Percentiles rank a stretch among this genome's conserved stretches.
phyloP scores from a whole-genome alignment of 1,139 yeast genomes.

The Lodderomyces pseudojiufengensis region DNA sequence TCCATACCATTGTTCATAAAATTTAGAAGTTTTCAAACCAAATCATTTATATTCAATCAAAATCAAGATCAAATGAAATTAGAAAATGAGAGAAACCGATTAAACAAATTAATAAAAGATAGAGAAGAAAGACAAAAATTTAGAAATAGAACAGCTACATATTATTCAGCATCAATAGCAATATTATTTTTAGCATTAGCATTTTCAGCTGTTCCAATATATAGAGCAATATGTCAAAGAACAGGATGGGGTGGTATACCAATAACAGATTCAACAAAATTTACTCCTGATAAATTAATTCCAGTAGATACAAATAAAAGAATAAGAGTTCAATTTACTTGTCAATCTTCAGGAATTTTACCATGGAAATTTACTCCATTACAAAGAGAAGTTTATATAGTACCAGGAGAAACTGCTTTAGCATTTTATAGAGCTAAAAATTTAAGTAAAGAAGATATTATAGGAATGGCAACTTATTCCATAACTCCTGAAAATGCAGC shows the following conservation, averaged over 20 bases:
- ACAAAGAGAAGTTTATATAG: slow-evolving; percentile 86
- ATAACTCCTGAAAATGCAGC: slow-evolving; percentile 97
- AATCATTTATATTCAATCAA: slow-evolving; percentile 1
- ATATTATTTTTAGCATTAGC: slow-evolving; percentile 74
- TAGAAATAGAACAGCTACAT: slow-evolving; percentile 52
- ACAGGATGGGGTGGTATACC: slow-evolving; percentile 98
- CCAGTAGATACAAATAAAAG: slow-evolving; percentile 87
- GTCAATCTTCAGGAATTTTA: slow-evolving; percentile 84
- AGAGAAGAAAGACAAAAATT: slow-evolving; percentile 30
- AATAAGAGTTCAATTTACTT: slow-evolving; percentile 79
- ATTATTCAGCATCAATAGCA: slow-evolving; percentile 70
- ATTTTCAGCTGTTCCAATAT: slow-evolving; percentile 90
- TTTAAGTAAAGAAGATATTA: slow-evolving; percentile 78
- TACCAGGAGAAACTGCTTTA: slow-evolving; percentile 97
- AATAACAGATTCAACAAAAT: slow-evolving; percentile 73
- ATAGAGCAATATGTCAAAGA: slow-evolving; percentile 87
- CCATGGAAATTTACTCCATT: slow-evolving; percentile 98
- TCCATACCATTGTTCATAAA: no score
- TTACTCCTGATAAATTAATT: slow-evolving; percentile 81
- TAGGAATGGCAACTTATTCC: slow-evolving; percentile 97
- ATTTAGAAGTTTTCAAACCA: no score
- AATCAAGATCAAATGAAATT: slow-evolving; percentile 1
- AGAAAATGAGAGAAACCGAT: slow-evolving; percentile 16
- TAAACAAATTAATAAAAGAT: slow-evolving; percentile 18
- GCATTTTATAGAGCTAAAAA: slow-evolving; percentile 95